Conservation (phyloP, 2,329 filamentous ascomycete species). For the Trichoderma koningiopsis region DNA sequence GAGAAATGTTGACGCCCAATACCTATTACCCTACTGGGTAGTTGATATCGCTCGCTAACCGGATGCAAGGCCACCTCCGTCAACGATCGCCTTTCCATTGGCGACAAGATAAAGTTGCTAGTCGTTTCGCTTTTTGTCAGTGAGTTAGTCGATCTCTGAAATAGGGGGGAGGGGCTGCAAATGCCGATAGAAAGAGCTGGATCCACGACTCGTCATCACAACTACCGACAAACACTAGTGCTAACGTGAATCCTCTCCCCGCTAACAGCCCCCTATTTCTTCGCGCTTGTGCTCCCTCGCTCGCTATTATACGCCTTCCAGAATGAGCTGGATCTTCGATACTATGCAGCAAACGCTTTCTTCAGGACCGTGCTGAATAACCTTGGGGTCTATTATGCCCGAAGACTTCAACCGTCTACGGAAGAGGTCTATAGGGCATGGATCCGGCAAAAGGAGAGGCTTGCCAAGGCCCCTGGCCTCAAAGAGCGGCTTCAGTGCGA, state of each 20-base stretch:
- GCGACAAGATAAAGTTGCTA: slow-evolving; percentile 28
- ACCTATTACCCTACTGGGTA: background rate
- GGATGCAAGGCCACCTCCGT: background rate
- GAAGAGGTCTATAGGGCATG: slow-evolving; percentile 31
- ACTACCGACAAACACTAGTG: background rate
- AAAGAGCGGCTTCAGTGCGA: slow-evolving; percentile 28
- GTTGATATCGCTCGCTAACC: background rate
- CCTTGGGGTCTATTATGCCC: slow-evolving; percentile 32
- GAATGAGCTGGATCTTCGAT: slow-evolving; percentile 27
- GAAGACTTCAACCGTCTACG: slow-evolving; percentile 30
- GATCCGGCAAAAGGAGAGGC: slow-evolving; percentile 29
- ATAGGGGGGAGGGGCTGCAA: background rate
- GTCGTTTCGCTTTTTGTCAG: slow-evolving; percentile 28
- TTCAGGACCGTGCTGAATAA: slow-evolving; percentile 29
- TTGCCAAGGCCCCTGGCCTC: slow-evolving; percentile 19
- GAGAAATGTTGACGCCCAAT: background rate
- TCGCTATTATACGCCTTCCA: slow-evolving; percentile 28
- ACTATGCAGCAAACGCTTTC: slow-evolving; percentile 28
- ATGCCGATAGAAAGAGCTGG: background rate
- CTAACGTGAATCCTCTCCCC: background rate
- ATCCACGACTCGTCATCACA: background rate
- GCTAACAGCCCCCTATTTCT: slow-evolving; percentile 26
- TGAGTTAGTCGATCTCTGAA: slow-evolving; percentile 12
- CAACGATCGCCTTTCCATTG: slow-evolving; percentile 31
- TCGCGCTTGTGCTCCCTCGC: slow-evolving; percentile 24